Base-by-base conservation (phyloP, 768 basidiomycete genomes). In the Lentinula aciculospora region DNA sequence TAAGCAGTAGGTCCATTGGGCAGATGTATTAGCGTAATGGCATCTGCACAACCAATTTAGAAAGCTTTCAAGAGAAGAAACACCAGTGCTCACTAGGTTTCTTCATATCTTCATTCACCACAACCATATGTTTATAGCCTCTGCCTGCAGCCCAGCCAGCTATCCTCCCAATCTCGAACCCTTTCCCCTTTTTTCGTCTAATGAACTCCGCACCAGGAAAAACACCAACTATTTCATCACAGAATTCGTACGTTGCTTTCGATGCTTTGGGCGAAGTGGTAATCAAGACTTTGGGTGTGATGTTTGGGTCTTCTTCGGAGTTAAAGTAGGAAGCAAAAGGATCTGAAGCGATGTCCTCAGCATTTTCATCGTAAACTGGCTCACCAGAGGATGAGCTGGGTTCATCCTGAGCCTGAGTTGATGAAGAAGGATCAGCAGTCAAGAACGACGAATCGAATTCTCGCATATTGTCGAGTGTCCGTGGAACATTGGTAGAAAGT, bases 71-170 rank as follows among this genome's bases (percentile, higher is more conserved):
- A 10, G n/a, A 19, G 12, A 31, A 56, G 47, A 47, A 27, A 46
- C n/a, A n/a, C 27, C 45, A 42, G 58, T 12, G 79, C 92, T 70
- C 63, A 95, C 97, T 97, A 13, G 94, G 90, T 67, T 87, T 88
- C 68, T 94, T 94, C 78, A 86, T 87, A 64, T 98, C 92, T 67
- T 99, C 97, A 61, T 98, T 98, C 32, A 98, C 92, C 2, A 99
- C 92, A 42, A 91, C 78, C 61, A 98, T 68, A 62, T 95, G 92
- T 44, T 87, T 88, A 68, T 92, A 99, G 2, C 88, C 89, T 65
- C 97, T 76, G 40, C 85, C 88, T 12, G 89, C 87, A 21, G 94
- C 94, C 97, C 97, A 99, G 3, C 88, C 83, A 29, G 95, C 91
- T 66, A 98, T 91, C 59, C 86, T 77, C 0, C 95, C 95, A 64